A percentile compares a stretch with the other conserved stretches of the same genome.
phyloP scores from a whole-genome alignment of 2,329 filamentous ascomycete species.

The Arthroderma sp. region DNA sequence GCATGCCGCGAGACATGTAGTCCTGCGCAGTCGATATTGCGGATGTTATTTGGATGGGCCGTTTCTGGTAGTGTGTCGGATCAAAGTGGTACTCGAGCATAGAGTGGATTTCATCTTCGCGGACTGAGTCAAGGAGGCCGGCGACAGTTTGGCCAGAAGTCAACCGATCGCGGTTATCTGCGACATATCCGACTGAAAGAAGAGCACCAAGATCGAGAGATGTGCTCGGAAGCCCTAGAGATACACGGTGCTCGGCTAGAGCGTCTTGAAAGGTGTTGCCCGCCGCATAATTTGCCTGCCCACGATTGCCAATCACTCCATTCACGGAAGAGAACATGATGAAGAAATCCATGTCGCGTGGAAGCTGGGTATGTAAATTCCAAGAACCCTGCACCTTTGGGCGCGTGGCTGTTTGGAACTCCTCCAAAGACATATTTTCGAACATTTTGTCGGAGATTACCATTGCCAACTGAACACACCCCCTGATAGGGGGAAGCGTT shows the following conservation, averaged over 20 bases:
- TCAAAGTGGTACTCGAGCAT: constrained; percentile 12
- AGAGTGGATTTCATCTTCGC: constrained; percentile 4
- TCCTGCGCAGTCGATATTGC: constrained; percentile 1
- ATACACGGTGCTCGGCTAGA: constrained; percentile 5
- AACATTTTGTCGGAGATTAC: constrained; percentile 21
- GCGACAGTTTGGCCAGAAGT: not conserved
- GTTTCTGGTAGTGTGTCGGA: constrained; percentile 3
- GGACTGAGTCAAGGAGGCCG: not conserved
- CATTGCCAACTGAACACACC: constrained; percentile 22
- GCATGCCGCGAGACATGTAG: constrained; percentile 9
- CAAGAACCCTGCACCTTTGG: constrained; percentile 23
- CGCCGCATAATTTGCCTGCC: constrained; percentile 23
- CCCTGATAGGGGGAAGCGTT: constrained; percentile 18
- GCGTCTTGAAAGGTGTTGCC: constrained; percentile 24
- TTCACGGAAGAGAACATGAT: constrained; percentile 26
- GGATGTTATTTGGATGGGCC: constrained; percentile 3
- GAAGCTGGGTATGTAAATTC: constrained; percentile 19
- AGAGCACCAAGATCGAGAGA: constrained; percentile 3
- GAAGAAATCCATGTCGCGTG: constrained; percentile 29
- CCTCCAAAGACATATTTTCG: constrained; percentile 22
- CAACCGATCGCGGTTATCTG: not conserved
- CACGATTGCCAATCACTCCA: constrained; percentile 19
- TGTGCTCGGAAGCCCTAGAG: constrained; percentile 2
- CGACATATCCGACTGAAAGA: constrained; percentile 4
- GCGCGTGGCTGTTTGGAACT: constrained; percentile 19